Percentiles rank a stretch among this genome's conserved stretches.
phyloP scores from a whole-genome alignment of 352 stramenopile genomes.

The Pythium vanterpoolii region DNA sequence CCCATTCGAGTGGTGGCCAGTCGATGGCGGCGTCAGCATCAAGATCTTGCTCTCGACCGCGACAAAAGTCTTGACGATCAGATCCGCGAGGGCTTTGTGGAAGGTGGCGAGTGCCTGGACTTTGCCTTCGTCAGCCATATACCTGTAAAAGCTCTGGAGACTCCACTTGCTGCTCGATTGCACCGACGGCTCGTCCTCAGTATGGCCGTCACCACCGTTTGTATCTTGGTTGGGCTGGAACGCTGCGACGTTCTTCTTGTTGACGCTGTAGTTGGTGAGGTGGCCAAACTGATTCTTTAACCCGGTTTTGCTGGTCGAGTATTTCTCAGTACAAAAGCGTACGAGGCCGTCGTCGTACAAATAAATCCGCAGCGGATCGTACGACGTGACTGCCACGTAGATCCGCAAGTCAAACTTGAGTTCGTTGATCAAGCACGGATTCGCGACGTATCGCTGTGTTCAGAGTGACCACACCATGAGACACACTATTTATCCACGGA shows the following conservation, averaged over 20 bases:
- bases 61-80: constrained; percentile 90
- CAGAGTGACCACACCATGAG: not conserved
- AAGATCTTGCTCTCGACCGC: constrained; percentile 80
- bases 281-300: constrained; percentile 84
- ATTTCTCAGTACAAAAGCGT: constrained; percentile 84
- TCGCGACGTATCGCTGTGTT: constrained; percentile 60
- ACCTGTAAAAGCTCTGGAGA: constrained; percentile 54
- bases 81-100: constrained; percentile 52
- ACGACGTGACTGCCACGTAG: constrained; percentile 88
- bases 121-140: constrained; percentile 38
- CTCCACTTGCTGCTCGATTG: constrained; percentile 82
- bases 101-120: constrained; percentile 33
- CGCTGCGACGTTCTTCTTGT: constrained; percentile 80
- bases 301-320: constrained; percentile 57
- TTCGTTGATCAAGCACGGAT: constrained; percentile 85
- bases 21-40: constrained; percentile 18
- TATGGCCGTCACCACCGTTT: constrained; percentile 35
- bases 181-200: constrained; percentile 8
- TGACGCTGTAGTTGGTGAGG: constrained; percentile 92
- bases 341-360: constrained; percentile 86
- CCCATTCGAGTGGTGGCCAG: constrained; percentile 25
- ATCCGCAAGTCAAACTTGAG: constrained; percentile 92
- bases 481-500: too few relatives aligned
- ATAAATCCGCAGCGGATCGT: constrained; percentile 83
- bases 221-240: constrained; percentile 72